Percentiles rank a stretch among this genome's conserved stretches.
Evolutionary conservation across 1,284 basidiomycete genomes (phyloP).

Genomic region (Heterobasidion parviporum): DNA sequence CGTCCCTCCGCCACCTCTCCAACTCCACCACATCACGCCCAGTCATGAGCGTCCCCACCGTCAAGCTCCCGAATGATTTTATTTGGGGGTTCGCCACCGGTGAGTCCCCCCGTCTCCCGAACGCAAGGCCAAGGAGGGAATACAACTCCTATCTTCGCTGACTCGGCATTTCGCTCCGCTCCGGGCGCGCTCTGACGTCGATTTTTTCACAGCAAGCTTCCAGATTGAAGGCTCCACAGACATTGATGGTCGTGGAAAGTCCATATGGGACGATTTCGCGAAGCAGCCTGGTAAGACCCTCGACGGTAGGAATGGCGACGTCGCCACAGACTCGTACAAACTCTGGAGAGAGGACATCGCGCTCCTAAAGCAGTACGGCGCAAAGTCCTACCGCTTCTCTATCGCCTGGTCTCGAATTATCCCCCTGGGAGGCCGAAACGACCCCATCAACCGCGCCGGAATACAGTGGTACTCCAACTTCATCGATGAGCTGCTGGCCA

Average conservation of each 20-base stretch:
- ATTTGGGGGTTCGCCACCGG: slow-evolving; percentile 70
- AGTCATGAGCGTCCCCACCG: slow-evolving; percentile 9
- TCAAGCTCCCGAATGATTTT: slow-evolving; percentile 45
- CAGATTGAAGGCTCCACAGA: slow-evolving; percentile 63
- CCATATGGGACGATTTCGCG: slow-evolving; percentile 72
- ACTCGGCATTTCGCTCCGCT: background rate
- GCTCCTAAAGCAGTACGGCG: slow-evolving; percentile 39
- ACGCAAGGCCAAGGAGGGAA: background rate
- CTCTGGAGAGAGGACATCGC: slow-evolving; percentile 64
- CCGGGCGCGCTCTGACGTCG: background rate
- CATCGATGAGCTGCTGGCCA: slow-evolving; percentile 56
- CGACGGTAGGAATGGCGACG: slow-evolving; percentile 59
- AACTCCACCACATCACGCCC: background rate
- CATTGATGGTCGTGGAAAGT: slow-evolving; percentile 50
- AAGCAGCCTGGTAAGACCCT: slow-evolving; percentile 55
- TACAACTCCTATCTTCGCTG: background rate
- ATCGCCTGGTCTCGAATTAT: slow-evolving; percentile 72
- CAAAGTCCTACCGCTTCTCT: slow-evolving; percentile 44
- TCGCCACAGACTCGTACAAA: slow-evolving; percentile 64
- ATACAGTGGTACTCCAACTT: slow-evolving; percentile 62
- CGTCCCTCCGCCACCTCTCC: background rate
- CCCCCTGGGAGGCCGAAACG: slow-evolving; percentile 57
- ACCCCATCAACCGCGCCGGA: slow-evolving; percentile 63
- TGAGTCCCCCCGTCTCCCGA: slow-evolving; percentile 12
- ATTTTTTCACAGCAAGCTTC: slow-evolving; percentile 37